A percentile compares a stretch with the other conserved stretches of the same genome.
Conservation (phyloP, 1,139 yeast species). For the Eremothecium sinecaudum region DNA sequence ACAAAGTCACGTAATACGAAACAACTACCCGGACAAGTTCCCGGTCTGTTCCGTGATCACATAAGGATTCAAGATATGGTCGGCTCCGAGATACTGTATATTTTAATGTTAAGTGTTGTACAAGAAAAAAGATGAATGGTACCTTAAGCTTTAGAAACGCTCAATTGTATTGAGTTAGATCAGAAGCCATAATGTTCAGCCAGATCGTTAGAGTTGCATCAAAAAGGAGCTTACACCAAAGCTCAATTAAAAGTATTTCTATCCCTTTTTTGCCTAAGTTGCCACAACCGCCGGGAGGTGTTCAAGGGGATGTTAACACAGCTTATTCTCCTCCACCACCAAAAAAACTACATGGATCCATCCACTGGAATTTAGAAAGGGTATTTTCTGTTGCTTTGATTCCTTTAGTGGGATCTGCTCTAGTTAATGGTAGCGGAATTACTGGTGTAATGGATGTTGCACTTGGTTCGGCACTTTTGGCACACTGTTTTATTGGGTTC, state of each 20-base stretch:
- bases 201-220: constrained; percentile 8
- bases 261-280: constrained; percentile 40
- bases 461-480: constrained; percentile 45
- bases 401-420: constrained; percentile 57
- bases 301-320: constrained; percentile 69
- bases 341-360: constrained; percentile 50
- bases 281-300: constrained; percentile 70
- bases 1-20: no score
- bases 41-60: no score
- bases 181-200: no score
- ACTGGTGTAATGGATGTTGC: constrained; percentile 48
- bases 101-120: no score
- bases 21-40: no score
- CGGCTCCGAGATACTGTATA: no score
- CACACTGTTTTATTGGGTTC: constrained; percentile 63
- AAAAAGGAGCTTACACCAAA: constrained; percentile 26
- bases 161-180: no score
- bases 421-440: constrained; percentile 44
- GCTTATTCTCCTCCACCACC: constrained; percentile 55
- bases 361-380: constrained; percentile 68
- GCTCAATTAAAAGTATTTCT: constrained; percentile 29
- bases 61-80: no score
- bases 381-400: constrained; percentile 48
- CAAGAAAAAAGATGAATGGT: no score
- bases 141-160: no score